Percentiles rank a stretch among this genome's conserved stretches.
phyloP scores from a whole-genome alignment of 2,329 filamentous ascomycete species.

The Diaporthe ampelina region DNA sequence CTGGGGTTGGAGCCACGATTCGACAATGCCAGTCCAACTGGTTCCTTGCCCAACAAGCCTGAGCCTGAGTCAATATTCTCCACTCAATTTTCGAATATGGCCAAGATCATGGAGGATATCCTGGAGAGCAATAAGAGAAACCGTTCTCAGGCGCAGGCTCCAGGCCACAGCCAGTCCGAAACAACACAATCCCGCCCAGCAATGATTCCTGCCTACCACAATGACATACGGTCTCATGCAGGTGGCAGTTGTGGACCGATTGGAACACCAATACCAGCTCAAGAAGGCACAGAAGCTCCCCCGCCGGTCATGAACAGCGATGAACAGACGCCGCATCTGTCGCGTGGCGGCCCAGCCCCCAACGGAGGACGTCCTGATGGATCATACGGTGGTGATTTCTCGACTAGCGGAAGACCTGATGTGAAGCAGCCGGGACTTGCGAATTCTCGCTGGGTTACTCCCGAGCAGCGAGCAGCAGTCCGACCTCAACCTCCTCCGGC shows the following conservation, averaged over 20 bases:
- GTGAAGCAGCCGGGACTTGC: neutral
- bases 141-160: neutral
- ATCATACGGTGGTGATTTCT: neutral
- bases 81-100: conserved; percentile 26
- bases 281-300: neutral
- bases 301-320: neutral
- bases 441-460: neutral
- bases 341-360: neutral
- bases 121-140: conserved; percentile 32
- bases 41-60: neutral
- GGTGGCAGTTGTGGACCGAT: neutral
- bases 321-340: neutral
- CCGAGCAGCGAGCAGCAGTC: neutral
- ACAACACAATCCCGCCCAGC: neutral
- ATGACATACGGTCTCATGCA: neutral
- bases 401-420: neutral
- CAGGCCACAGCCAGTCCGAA: neutral
- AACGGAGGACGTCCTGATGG: neutral
- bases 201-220: neutral
- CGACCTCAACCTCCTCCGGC: neutral
- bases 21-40: neutral
- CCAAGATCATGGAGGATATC: conserved; percentile 27
- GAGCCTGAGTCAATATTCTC: conserved; percentile 33
- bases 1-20: conserved; percentile 19
- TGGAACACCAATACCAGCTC: neutral